Base-by-base conservation (phyloP, 352 stramenopile species). In the Phytophthora cactorum region DNA sequence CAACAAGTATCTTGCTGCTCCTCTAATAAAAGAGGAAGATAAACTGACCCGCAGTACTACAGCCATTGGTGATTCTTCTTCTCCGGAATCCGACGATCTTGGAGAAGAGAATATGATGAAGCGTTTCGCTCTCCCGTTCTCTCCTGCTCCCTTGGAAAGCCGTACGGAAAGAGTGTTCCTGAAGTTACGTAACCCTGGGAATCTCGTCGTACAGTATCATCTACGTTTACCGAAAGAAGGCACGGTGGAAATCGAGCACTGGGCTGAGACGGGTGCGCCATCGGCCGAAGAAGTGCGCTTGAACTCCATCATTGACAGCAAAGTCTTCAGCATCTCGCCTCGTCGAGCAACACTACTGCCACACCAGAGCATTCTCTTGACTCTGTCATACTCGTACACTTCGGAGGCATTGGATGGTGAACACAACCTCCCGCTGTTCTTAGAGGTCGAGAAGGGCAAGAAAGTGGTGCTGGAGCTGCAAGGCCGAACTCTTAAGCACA, bases 161-260 rank as follows among this genome's bases (percentile, higher is more conserved):
- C 56, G 72, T 4, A 56, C 77, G 1, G 76, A 97, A 61, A 70
- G 70, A 12, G 79, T 97, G 0, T 87, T 84, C 28, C 29, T 98
- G 28, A 86, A 95, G 32, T 70, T 98, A 10, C 70, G 67, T n/a
- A 98, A 98, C 65, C 79, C 88, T 1, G 93, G 92, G 2, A 84
- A 66, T 28, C 80, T 98, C 5, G 75, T 96, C 15, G 90, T 96
- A 7, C 76, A 86, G 11, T 97, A 96, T 59, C 70, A 77, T 9
- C 54, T 98, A 43, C 86, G 91, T 25, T 93, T 97, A 22, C 93
- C 93, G 7, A 98, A 97, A 60, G 92, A 98, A 54, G 88, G 85
- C 9, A 88, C 96, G 36, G 87, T 98, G 9, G 94, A 98, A 66
- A 90, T 98, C 27, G 94, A 98, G 52, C 90, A 93, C 32, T 98